Conservation (phyloP, 2,329 filamentous ascomycete genomes). For the Nothopassalora personata region DNA sequence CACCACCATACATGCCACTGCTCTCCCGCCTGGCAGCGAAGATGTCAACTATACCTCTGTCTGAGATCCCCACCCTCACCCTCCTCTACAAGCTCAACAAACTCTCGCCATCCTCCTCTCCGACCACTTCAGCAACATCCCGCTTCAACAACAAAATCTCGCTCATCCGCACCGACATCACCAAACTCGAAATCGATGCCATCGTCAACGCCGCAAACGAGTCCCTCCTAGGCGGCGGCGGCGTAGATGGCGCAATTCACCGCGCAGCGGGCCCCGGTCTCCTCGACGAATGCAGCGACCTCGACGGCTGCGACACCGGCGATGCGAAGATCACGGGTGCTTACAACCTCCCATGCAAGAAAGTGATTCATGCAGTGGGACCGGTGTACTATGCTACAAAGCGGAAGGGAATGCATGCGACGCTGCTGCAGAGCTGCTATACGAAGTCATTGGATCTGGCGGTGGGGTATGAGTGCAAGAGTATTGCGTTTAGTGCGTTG, state of each 20-base stretch:
- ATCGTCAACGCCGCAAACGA: conserved; percentile 92
- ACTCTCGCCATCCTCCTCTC: conserved; percentile 35
- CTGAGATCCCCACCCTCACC: conserved; percentile 58
- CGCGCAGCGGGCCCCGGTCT: conserved; percentile 67
- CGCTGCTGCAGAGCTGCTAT: conserved; percentile 61
- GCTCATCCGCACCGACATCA: conserved; percentile 74
- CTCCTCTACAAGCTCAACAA: conserved; percentile 59
- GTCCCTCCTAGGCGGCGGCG: conserved; percentile 76
- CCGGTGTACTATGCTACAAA: conserved; percentile 60
- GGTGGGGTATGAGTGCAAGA: conserved; percentile 58
- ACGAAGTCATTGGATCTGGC: conserved; percentile 66
- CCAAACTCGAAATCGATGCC: conserved; percentile 67
- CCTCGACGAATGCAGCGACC: conserved; percentile 61
- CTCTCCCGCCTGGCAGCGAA: conserved; percentile 6
- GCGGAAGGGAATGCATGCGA: conserved; percentile 34
- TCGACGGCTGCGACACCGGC: conserved; percentile 72
- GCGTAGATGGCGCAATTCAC: conserved; percentile 75
- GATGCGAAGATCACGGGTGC: conserved; percentile 76
- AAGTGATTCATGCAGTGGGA: conserved; percentile 87
- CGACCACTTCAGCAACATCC: conserved; percentile 40
- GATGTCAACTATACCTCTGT: conserved; percentile 35
- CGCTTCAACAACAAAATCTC: conserved; percentile 65
- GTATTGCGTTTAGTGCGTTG: conserved; percentile 75
- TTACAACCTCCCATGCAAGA: conserved; percentile 67
- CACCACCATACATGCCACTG: conserved; percentile 2